Evolutionary conservation across 1,139 yeast species (phyloP).

Genomic region (Saccharomyces hybrid): DNA sequence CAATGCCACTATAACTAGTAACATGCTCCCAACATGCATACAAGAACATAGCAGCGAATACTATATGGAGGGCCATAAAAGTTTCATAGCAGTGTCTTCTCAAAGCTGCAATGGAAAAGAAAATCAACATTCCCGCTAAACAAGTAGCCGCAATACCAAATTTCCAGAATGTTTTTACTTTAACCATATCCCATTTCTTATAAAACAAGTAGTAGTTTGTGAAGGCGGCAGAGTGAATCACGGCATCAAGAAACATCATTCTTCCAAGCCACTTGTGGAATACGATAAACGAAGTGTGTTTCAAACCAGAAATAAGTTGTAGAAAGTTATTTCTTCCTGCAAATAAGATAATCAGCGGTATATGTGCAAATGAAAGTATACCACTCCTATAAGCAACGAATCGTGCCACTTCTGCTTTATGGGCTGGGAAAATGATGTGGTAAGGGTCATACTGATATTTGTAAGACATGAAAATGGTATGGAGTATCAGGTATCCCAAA

Average conservation of each 20-base stretch:
- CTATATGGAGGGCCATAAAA: constrained; percentile 52
- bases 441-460: constrained; percentile 35
- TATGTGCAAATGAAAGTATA: constrained; percentile 38
- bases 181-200: constrained; percentile 9
- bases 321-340: constrained; percentile 60
- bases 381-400: constrained; percentile 47
- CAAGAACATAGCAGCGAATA: constrained; percentile 49
- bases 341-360: constrained; percentile 47
- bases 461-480: constrained; percentile 37
- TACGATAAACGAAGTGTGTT: constrained; percentile 48
- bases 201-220: constrained; percentile 28
- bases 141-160: constrained; percentile 49
- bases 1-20: constrained; percentile 38
- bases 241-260: constrained; percentile 31
- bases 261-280: constrained; percentile 65
- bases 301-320: constrained; percentile 58
- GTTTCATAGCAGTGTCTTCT: constrained; percentile 57
- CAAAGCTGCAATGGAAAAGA: constrained; percentile 41
- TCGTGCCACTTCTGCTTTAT: constrained; percentile 36
- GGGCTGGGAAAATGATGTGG: constrained; percentile 38
- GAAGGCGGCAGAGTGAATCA: constrained; percentile 45
- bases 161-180: constrained; percentile 26
- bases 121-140: constrained; percentile 19
- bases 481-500: constrained; percentile 40
- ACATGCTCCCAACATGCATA: constrained; percentile 58